A percentile compares a stretch with the other conserved stretches of the same genome.
Evolutionary conservation across 163 green algal genomes (phyloP).

Genomic region (Trebouxia gelatinosa): DNA sequence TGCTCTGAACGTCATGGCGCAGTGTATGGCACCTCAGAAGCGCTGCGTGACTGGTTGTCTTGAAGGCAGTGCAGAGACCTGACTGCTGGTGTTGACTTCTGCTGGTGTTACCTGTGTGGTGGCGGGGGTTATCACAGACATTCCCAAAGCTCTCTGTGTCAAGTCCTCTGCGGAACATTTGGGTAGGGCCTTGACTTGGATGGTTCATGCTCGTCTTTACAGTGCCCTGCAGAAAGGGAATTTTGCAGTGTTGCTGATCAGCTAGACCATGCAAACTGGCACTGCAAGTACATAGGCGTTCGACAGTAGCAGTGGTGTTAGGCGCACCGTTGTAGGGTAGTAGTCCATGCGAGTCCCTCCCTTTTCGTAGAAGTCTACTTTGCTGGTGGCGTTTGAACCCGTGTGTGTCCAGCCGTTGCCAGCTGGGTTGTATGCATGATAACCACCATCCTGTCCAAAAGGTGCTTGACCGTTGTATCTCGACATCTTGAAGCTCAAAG

Average conservation of each 20-base stretch:
- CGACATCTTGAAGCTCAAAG: background rate
- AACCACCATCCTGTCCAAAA: background rate
- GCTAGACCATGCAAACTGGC: no score
- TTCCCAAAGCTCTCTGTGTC: conserved; percentile 12
- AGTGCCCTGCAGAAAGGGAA: background rate
- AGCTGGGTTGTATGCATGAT: background rate
- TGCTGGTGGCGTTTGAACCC: background rate
- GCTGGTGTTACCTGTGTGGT: background rate
- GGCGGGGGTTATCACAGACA: background rate
- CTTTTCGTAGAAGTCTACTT: conserved; percentile 8
- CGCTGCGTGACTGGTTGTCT: no score
- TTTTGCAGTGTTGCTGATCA: background rate
- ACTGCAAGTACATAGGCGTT: background rate
- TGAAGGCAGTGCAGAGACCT: background rate
- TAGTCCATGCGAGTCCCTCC: background rate
- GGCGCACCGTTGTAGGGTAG: background rate
- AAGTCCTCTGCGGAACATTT: background rate
- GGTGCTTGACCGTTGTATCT: conserved; percentile 4
- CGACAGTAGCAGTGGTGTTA: no score
- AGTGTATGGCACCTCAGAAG: no score
- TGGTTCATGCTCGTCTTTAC: conserved; percentile 20
- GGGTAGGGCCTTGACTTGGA: background rate
- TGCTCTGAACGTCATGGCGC: no score
- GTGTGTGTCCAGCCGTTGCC: conserved; percentile 13
- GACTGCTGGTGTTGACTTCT: background rate